phyloP scores from a whole-genome alignment of 2,329 filamentous ascomycete genomes.

The Oidium heveae region DNA sequence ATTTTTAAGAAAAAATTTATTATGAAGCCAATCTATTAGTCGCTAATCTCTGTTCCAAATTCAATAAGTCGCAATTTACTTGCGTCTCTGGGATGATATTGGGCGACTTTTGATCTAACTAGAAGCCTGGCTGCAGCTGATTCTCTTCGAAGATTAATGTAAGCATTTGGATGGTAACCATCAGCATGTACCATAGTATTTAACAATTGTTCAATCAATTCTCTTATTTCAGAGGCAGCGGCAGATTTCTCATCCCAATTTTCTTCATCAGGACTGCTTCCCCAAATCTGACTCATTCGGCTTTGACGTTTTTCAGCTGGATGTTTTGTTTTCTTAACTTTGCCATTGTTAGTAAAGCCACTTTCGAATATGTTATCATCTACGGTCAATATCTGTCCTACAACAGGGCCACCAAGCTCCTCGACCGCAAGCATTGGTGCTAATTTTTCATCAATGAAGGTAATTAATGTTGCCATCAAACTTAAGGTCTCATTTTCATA shows the following conservation, averaged over 20 bases:
- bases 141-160: slow-evolving; percentile 31
- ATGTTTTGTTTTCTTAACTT: slow-evolving; percentile 23
- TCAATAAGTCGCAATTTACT: slow-evolving; percentile 32
- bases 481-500: slow-evolving; percentile 35
- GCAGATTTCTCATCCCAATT: slow-evolving; percentile 15
- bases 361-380: slow-evolving; percentile 31
- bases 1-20: too few relatives aligned
- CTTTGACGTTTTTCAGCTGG: slow-evolving; percentile 28
- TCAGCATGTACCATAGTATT: slow-evolving; percentile 29
- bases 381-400: slow-evolving; percentile 46
- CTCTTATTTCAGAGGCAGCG: slow-evolving; percentile 31
- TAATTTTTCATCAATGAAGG: slow-evolving; percentile 45
- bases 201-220: slow-evolving; percentile 32
- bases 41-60: slow-evolving; percentile 37
- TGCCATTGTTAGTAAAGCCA: slow-evolving; percentile 34
- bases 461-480: slow-evolving; percentile 37
- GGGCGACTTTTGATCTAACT: slow-evolving; percentile 37
- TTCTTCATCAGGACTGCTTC: slow-evolving; percentile 13
- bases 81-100: slow-evolving; percentile 39
- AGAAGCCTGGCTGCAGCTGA: slow-evolving; percentile 37
- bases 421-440: slow-evolving; percentile 60
- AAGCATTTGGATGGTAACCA: slow-evolving; percentile 29
- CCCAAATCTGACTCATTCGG: slow-evolving; percentile 39
- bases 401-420: slow-evolving; percentile 59
- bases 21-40: slow-evolving; percentile 12